A percentile compares a stretch with the other conserved stretches of the same genome.
Conservation (phyloP, 2,329 filamentous ascomycete species). For the Stagonosporopsis cucurbitacearum region DNA sequence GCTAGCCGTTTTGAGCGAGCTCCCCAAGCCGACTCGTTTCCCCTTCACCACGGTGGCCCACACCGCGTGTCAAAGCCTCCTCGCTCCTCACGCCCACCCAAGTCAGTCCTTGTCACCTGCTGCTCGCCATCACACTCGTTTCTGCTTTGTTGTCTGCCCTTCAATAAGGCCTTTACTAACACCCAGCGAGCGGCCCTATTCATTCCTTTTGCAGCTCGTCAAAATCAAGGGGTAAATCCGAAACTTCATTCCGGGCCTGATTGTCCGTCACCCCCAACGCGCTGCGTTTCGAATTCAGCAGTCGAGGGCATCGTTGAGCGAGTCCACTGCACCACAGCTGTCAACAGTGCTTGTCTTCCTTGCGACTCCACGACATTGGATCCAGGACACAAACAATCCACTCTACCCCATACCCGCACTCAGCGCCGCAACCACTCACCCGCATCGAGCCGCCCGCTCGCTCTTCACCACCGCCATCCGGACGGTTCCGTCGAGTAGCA, state of each 20-base stretch:
- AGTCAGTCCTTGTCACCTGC: conserved; percentile 30
- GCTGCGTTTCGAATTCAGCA: conserved; percentile 45
- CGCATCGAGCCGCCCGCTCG: conserved; percentile 13
- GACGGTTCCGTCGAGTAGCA: conserved; percentile 11
- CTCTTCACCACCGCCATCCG: conserved; percentile 15
- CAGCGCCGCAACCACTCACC: conserved; percentile 7
- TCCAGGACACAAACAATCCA: conserved; percentile 13
- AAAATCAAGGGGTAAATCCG: conserved; percentile 37
- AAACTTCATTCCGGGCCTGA: conserved; percentile 42
- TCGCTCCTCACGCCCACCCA: conserved; percentile 24
- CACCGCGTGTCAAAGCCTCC: conserved; percentile 28
- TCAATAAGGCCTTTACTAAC: conserved; percentile 4
- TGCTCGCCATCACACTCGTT: conserved; percentile 40
- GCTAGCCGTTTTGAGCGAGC: conserved; percentile 4
- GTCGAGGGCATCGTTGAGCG: conserved; percentile 44
- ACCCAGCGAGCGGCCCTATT: conserved; percentile 19
- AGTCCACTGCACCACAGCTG: conserved; percentile 36
- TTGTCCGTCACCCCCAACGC: conserved; percentile 42
- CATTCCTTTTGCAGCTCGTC: conserved; percentile 40
- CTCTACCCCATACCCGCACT: conserved; percentile 13
- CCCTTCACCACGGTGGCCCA: conserved; percentile 23
- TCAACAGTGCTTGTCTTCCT: conserved; percentile 21
- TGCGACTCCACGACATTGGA: conserved; percentile 18
- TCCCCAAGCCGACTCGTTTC: conserved; percentile 1
- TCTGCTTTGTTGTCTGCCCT: conserved; percentile 12